These are phyloP conservation scores for Phytophthora tentaculata DNA, from an alignment of 352 stramenopile species.

Conservation along the genomic window DNA sequence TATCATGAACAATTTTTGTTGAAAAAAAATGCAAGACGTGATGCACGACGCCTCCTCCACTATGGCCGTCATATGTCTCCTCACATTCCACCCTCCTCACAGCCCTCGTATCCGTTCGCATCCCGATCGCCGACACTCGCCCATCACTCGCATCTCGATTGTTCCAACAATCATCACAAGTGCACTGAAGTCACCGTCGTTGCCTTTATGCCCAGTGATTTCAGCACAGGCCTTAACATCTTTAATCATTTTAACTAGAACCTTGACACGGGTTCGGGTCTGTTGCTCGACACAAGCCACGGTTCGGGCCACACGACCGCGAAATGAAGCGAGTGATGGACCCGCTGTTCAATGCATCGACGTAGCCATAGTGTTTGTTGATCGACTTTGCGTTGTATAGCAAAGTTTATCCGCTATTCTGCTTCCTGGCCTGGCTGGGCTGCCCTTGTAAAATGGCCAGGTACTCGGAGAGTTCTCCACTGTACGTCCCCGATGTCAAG, in stretches of 20 bases:
- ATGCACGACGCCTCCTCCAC: too few relatives aligned
- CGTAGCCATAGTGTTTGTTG: not conserved
- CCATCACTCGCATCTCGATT: too few relatives aligned
- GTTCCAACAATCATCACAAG: not conserved
- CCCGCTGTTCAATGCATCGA: not conserved
- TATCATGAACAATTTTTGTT: too few relatives aligned
- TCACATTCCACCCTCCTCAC: too few relatives aligned
- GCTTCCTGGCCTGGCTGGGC: not conserved
- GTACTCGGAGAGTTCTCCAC: not conserved
- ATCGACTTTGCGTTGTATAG: not conserved
- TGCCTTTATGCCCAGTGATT: not conserved
- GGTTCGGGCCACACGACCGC: not conserved
- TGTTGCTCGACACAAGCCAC: not conserved
- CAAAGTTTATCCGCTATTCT: not conserved
- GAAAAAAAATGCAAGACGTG: too few relatives aligned
- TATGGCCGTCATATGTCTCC: too few relatives aligned
- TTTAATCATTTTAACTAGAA: not conserved
- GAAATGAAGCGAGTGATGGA: not conserved
- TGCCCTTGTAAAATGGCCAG: not conserved
- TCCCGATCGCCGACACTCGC: too few relatives aligned
- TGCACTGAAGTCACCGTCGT: not conserved
- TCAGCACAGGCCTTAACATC: not conserved
- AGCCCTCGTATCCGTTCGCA: too few relatives aligned
- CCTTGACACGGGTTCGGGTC: not conserved
- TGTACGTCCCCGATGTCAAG: not conserved